These are phyloP conservation scores for Yamadazyma dushanensis DNA, from an alignment of 1,139 yeast genomes.

Conservation along the genomic window DNA sequence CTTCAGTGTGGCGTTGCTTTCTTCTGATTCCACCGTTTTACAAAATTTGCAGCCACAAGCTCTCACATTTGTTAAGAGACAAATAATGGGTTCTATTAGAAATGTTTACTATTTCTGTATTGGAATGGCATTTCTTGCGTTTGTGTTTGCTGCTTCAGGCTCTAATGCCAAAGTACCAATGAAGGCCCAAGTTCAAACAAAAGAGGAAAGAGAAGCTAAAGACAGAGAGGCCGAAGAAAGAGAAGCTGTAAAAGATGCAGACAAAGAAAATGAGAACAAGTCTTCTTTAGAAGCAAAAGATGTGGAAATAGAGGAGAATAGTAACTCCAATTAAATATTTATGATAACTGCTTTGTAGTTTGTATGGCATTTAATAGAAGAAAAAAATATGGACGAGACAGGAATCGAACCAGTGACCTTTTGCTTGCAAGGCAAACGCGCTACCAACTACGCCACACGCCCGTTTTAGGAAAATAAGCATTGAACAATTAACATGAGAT, in stretches of 20 bases:
- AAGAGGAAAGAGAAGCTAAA: background rate
- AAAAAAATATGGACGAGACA: slow-evolving; percentile 12
- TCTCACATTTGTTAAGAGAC: slow-evolving; percentile 24
- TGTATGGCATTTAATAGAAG: too few relatives aligned
- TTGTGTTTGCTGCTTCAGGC: slow-evolving; percentile 23
- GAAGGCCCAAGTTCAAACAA: slow-evolving; percentile 3
- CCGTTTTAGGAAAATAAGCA: too few relatives aligned
- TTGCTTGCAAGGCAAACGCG: slow-evolving; percentile 69
- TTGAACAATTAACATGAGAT: too few relatives aligned
- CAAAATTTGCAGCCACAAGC: slow-evolving; percentile 25
- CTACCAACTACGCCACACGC: slow-evolving; percentile 76
- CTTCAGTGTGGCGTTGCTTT: slow-evolving; percentile 17
- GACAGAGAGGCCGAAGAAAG: background rate
- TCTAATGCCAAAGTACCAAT: slow-evolving; percentile 33
- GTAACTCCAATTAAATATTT: too few relatives aligned
- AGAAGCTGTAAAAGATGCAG: background rate
- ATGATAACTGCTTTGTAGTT: too few relatives aligned
- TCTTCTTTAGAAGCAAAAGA: background rate
- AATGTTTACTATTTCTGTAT: slow-evolving; percentile 34
- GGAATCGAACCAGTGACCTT: slow-evolving; percentile 41
- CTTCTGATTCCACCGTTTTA: slow-evolving; percentile 22
- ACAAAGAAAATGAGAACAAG: background rate
- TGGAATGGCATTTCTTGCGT: slow-evolving; percentile 26
- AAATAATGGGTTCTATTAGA: slow-evolving; percentile 30
- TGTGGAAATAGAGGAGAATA: slow-evolving; percentile 12